These are phyloP conservation scores for Drechslerella dactyloides DNA, from an alignment of 2,329 filamentous ascomycete species.

Conservation along the genomic window DNA sequence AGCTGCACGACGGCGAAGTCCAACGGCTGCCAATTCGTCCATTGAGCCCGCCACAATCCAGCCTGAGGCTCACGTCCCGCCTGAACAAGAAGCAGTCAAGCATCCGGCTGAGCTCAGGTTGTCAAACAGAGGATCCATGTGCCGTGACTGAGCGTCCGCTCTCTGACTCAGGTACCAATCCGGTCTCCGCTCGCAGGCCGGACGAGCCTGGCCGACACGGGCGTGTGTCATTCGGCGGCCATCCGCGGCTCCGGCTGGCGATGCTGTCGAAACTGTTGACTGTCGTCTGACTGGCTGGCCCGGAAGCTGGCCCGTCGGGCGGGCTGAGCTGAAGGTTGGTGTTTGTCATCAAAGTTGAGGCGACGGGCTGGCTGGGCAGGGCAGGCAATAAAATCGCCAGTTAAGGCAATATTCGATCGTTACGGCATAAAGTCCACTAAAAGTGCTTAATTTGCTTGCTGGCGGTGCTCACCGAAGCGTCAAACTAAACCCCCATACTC, in stretches of 20 bases:
- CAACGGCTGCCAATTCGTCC: neutral
- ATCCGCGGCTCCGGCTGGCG: neutral
- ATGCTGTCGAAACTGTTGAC: neutral
- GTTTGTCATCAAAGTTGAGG: constrained; percentile 10
- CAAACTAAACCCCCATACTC: constrained; percentile 44
- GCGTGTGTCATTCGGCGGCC: too few species aligned
- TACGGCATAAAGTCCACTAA: constrained; percentile 33
- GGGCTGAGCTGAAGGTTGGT: constrained; percentile 4
- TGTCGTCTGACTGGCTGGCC: neutral
- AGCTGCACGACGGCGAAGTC: neutral
- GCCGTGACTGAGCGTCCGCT: neutral
- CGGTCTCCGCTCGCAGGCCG: constrained; percentile 7
- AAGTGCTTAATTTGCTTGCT: constrained; percentile 36
- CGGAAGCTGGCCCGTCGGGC: neutral
- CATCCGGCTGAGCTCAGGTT: too few species aligned
- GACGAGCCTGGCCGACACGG: neutral
- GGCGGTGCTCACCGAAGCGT: constrained; percentile 6
- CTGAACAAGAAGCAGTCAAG: too few species aligned
- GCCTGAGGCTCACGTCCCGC: too few species aligned
- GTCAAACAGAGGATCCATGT: neutral
- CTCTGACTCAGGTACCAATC: constrained; percentile 48
- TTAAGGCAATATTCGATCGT: constrained; percentile 37
- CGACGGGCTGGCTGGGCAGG: constrained; percentile 19
- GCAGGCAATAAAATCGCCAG: constrained; percentile 21
- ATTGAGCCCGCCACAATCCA: neutral